Base-by-base conservation (phyloP, 345 rosid species). In the Triadica sebifera region DNA sequence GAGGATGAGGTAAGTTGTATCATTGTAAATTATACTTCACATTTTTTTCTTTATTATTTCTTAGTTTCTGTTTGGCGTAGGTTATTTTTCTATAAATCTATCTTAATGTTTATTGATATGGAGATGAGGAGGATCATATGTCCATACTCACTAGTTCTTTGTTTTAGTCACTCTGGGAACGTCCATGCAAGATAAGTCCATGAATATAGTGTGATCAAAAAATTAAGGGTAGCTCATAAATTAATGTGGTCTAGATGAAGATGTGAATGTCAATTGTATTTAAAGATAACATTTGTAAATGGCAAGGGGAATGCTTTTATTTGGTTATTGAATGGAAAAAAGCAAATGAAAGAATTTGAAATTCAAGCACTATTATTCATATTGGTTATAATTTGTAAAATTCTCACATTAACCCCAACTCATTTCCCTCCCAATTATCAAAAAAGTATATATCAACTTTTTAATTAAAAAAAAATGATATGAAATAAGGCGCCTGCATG, bases 1-100 rank as follows among this genome's bases (percentile, higher is more conserved):
- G 99, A 95, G 80, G 98, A 91, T 81, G 98, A 90, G 46, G 99
- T 95, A 75, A 74, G 91, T 80, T 72, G 66, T 63, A 6, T 55
- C 73, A 65, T 55, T 61, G 51, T 41, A 38, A 46, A 45, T 65
- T 20, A 29, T 34, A 52, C 75, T 60, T 61, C 15, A 49, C 6
- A n/a, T 3, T 68, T 68, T 34, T 20, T n/a, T 25, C 3, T 43
- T 65, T n/a, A 41, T 65, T 65, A 49, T 46, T 60, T 61, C 49
- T 7, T 59, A 16, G 34, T 29, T 57, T 11, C 57, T 65, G 20
- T 55, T 55, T 55, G 59, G 20, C 25, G 8, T 22, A 19, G 20
- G 8, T 55, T 22, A 19, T 19, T n/a, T 55, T n/a, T 17, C 3
- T 6, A 55, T 20, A 2, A 19, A n/a, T 73, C 20, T 25, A 3